Evolutionary conservation across 768 basidiomycete species (phyloP).

Genomic region (Boletus rubropictus): DNA sequence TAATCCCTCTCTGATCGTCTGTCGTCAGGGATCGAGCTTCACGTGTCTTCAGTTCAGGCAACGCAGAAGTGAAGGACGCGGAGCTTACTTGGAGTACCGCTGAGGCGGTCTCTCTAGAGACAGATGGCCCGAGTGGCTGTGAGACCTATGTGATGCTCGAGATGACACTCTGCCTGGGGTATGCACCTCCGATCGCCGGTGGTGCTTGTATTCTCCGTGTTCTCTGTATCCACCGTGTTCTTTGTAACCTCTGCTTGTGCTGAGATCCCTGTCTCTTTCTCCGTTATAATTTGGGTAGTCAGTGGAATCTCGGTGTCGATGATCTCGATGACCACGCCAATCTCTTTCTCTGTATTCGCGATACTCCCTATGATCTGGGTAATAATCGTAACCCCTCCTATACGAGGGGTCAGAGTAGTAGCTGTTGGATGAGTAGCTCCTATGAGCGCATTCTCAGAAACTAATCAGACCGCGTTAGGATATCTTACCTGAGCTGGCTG

Average conservation of each 20-base stretch:
- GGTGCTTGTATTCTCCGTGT: constrained; percentile 10
- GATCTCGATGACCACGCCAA: constrained; percentile 18
- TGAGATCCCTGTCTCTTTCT: constrained; percentile 10
- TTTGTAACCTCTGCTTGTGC: constrained; percentile 7
- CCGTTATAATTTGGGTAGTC: constrained; percentile 15
- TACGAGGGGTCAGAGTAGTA: constrained; percentile 24
- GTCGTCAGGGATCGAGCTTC: constrained; percentile 24
- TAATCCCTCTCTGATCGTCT: constrained; percentile 22
- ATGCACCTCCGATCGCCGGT: constrained; percentile 12
- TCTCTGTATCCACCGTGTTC: constrained; percentile 15
- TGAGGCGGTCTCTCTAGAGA: constrained; percentile 13
- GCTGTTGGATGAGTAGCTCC: constrained; percentile 19
- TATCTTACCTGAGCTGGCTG: constrained; percentile 17
- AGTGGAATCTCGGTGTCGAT: constrained; percentile 16
- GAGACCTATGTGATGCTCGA: constrained; percentile 25
- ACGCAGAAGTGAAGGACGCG: background rate
- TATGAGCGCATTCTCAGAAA: constrained; percentile 13
- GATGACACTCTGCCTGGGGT: constrained; percentile 21
- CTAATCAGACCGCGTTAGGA: background rate
- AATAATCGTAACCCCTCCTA: constrained; percentile 19
- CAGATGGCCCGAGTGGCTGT: constrained; percentile 17
- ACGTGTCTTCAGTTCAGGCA: constrained; percentile 5
- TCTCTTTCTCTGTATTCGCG: constrained; percentile 20
- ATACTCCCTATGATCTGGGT: constrained; percentile 19
- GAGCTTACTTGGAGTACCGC: constrained; percentile 18